Evolutionary conservation across 2,329 filamentous ascomycete species (phyloP).

Genomic region (Trichoderma oligosporum): DNA sequence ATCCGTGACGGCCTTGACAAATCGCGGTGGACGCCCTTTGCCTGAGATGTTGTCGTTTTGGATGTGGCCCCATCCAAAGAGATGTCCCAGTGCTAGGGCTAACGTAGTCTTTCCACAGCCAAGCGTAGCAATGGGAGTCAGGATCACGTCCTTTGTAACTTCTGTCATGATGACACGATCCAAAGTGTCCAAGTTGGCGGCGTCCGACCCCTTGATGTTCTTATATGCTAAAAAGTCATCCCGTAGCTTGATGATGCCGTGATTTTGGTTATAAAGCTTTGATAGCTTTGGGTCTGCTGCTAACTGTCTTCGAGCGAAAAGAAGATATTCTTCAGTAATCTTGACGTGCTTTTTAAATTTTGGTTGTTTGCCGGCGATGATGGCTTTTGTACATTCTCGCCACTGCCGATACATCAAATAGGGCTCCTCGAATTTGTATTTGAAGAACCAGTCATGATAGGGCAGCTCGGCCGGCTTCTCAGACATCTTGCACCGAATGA

Average conservation of each 20-base stretch:
- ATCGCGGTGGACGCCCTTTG: constrained; percentile 71
- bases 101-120: constrained; percentile 97
- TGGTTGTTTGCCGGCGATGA: constrained; percentile 72
- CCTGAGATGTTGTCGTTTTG: constrained; percentile 95
- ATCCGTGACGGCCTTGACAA: constrained; percentile 67
- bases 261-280: constrained; percentile 75
- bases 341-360: constrained; percentile 80
- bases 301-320: constrained; percentile 73
- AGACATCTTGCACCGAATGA: constrained; percentile 78
- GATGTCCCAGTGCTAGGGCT: constrained; percentile 71
- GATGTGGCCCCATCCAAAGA: constrained; percentile 89
- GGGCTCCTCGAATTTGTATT: constrained; percentile 99
- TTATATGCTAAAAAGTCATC: constrained; percentile 82
- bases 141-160: constrained; percentile 65
- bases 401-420: constrained; percentile 99
- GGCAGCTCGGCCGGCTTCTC: constrained; percentile 46
- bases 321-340: constrained; percentile 87
- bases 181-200: constrained; percentile 68
- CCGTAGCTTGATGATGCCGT: constrained; percentile 88
- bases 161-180: constrained; percentile 46
- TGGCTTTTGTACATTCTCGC: constrained; percentile 90
- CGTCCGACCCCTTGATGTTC: constrained; percentile 82
- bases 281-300: constrained; percentile 63
- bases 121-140: constrained; percentile 90
- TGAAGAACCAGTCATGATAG: constrained; percentile 98